Evolutionary conservation across 305 asterid genomes (phyloP).

Genomic region (Fraxinus baroniana): DNA sequence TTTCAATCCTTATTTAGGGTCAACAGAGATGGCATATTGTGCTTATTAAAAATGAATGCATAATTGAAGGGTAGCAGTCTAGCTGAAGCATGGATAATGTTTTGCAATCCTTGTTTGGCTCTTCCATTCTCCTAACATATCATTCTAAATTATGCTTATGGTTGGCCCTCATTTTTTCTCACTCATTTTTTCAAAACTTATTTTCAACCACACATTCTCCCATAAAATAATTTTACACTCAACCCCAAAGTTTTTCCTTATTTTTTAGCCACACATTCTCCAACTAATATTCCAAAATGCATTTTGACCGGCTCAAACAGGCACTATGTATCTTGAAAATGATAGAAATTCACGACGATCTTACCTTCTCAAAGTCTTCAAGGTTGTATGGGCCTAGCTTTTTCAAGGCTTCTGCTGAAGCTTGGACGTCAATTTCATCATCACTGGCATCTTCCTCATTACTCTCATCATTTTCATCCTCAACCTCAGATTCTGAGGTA

Average conservation of each 20-base stretch:
- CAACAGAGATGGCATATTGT: neutral
- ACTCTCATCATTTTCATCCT: constrained; percentile 68
- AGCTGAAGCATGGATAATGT: neutral
- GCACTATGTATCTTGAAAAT: neutral
- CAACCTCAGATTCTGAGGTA: constrained; percentile 76
- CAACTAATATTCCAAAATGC: too few species aligned
- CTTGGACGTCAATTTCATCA: constrained; percentile 61
- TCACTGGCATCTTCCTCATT: constrained; percentile 89
- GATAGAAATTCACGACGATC: constrained; percentile 5
- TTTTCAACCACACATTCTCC: too few species aligned
- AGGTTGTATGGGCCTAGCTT: constrained; percentile 64
- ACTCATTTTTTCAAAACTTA: too few species aligned
- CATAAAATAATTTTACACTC: too few species aligned
- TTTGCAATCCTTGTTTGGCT: constrained; percentile 1
- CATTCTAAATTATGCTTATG: neutral
- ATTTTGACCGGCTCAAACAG: too few species aligned
- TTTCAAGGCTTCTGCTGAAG: constrained; percentile 71
- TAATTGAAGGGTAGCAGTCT: neutral
- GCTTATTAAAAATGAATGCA: neutral
- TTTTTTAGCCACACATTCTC: too few species aligned
- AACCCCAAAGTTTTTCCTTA: too few species aligned
- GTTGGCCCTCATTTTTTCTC: too few species aligned
- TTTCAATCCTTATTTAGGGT: neutral
- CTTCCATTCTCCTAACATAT: constrained; percentile 16
- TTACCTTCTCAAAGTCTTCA: constrained; percentile 88